phyloP scores from a whole-genome alignment of 257 asterid species.

The Solanum clarkiae region DNA sequence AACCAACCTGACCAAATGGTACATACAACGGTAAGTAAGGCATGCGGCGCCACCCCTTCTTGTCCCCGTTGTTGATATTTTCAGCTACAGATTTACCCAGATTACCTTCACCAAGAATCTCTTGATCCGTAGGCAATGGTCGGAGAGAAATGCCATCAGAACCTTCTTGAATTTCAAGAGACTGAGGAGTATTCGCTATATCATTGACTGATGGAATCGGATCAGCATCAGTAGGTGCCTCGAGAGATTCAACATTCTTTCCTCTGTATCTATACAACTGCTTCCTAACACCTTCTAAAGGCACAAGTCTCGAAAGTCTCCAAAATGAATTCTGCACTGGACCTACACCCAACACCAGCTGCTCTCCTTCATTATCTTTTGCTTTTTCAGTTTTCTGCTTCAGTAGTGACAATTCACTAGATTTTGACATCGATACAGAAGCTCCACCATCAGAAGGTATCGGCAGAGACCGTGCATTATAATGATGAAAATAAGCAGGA shows the following conservation, averaged over 20 bases:
- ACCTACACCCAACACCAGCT: constrained; percentile 91
- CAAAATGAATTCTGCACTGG: constrained; percentile 93
- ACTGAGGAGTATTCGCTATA: constrained; percentile 54
- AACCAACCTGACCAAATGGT: constrained; percentile 86
- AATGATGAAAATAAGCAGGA: constrained; percentile 99
- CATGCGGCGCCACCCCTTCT: constrained; percentile 56
- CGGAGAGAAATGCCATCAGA: constrained; percentile 93
- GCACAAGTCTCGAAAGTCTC: constrained; percentile 97
- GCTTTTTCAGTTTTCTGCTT: constrained; percentile 42
- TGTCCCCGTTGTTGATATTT: constrained; percentile 28
- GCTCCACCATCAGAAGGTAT: constrained; percentile 30
- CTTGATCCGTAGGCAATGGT: constrained; percentile 61
- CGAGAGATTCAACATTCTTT: constrained; percentile 36
- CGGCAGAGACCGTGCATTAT: constrained; percentile 39
- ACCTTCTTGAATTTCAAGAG: constrained; percentile 95
- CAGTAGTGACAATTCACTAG: constrained; percentile 18
- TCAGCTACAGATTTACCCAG: constrained; percentile 41
- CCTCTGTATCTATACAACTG: constrained; percentile 46
- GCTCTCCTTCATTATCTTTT: constrained; percentile 71
- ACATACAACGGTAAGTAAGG: constrained; percentile 96
- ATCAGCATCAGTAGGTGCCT: constrained; percentile 44
- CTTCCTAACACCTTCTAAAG: constrained; percentile 72
- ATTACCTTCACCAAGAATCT: constrained; percentile 29
- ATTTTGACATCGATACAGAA: constrained; percentile 28
- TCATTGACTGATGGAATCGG: constrained; percentile 51